Percentiles rank a stretch among this genome's conserved stretches.
Evolutionary conservation across 306 rosid genomes (phyloP).

Genomic region (Trichosanthes cucumerina): DNA sequence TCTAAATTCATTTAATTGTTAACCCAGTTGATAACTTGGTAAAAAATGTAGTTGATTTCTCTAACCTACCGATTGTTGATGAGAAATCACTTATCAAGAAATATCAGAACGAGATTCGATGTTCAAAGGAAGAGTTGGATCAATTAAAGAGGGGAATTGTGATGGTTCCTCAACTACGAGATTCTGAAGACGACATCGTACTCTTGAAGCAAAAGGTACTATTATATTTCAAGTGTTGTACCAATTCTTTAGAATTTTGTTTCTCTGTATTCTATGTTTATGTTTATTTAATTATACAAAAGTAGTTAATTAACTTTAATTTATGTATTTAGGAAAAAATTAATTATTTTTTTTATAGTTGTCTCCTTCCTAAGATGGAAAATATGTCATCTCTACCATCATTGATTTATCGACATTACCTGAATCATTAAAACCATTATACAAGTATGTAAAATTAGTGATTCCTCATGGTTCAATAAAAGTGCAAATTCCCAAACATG

Average conservation of each 20-base stretch:
- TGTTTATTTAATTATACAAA: too few species aligned
- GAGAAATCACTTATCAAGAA: constrained; percentile 98
- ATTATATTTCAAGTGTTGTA: background rate
- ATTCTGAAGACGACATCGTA: constrained; percentile 54
- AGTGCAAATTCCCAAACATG: too few species aligned
- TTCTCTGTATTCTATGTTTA: background rate
- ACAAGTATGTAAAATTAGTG: too few species aligned
- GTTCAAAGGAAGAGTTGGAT: constrained; percentile 88
- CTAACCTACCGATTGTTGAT: constrained; percentile 75
- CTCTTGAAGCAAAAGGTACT: constrained; percentile 83
- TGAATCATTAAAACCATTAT: too few species aligned
- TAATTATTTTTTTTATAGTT: too few species aligned
- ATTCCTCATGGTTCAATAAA: too few species aligned
- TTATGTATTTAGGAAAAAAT: too few species aligned
- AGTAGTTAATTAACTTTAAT: too few species aligned
- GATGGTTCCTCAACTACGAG: constrained; percentile 64
- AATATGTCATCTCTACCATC: too few species aligned
- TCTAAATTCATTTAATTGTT: constrained; percentile 11
- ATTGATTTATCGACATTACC: too few species aligned
- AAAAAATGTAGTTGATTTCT: constrained; percentile 1
- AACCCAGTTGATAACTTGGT: background rate
- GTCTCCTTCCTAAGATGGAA: too few species aligned
- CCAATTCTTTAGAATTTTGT: background rate
- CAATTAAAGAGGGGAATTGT: constrained; percentile 76
- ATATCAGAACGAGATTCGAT: constrained; percentile 84